phyloP scores from a whole-genome alignment of 495 filamentous ascomycete genomes.

The Rhizodiscina lignyota region DNA sequence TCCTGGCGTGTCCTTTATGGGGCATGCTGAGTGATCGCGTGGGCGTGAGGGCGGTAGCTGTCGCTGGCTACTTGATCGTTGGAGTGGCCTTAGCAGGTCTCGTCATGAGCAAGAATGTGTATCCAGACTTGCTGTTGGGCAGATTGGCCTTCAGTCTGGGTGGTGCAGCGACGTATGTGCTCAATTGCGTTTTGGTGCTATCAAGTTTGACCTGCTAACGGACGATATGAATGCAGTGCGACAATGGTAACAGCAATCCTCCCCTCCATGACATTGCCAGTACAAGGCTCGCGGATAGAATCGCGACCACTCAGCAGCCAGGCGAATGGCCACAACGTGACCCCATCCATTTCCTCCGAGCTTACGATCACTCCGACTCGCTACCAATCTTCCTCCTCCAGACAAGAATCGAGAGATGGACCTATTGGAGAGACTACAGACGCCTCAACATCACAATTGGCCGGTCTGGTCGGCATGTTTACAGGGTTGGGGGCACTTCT shows the following conservation, averaged over 20 bases:
- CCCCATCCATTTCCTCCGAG: conserved; percentile 21
- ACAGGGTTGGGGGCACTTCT: conserved; percentile 85
- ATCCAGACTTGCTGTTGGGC: conserved; percentile 76
- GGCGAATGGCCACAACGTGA: conserved; percentile 11
- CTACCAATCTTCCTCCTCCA: conserved; percentile 12
- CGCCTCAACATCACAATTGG: conserved; percentile 44
- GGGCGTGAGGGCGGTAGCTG: conserved; percentile 56
- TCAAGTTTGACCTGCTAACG: not conserved
- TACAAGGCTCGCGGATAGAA: too few relatives aligned
- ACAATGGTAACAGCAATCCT: conserved; percentile 97
- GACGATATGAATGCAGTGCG: conserved; percentile 26
- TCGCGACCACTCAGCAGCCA: too few relatives aligned
- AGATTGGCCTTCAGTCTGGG: conserved; percentile 80
- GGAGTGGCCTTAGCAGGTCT: conserved; percentile 60
- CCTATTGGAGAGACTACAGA: conserved; percentile 5
- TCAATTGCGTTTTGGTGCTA: conserved; percentile 1
- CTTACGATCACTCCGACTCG: conserved; percentile 25
- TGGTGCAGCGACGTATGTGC: conserved; percentile 59
- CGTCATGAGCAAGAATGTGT: conserved; percentile 73
- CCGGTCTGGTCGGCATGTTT: conserved; percentile 80
- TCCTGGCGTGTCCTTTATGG: conserved; percentile 85
- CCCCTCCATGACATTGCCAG: conserved; percentile 69
- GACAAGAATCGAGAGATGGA: not conserved
- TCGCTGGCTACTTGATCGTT: conserved; percentile 64
- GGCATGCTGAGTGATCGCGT: conserved; percentile 78